These are phyloP conservation scores for Striga asiatica DNA, from an alignment of 257 asterid genomes.

Conservation along the genomic window DNA sequence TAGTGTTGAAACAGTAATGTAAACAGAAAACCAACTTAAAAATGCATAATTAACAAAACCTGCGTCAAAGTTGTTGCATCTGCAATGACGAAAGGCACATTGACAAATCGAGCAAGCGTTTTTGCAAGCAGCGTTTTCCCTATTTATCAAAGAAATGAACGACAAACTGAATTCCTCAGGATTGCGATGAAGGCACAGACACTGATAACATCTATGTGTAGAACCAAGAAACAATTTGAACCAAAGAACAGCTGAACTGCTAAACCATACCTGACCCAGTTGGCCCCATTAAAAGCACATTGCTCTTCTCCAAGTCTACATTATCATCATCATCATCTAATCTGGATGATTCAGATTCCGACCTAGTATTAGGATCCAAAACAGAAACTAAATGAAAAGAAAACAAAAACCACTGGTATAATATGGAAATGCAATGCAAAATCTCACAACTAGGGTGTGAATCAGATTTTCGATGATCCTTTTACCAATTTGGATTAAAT, in stretches of 20 bases:
- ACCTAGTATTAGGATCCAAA: conserved; percentile 53
- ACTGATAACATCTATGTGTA: conserved; percentile 3
- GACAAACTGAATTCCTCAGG: neutral
- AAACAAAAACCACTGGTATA: neutral
- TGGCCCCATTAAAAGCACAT: conserved; percentile 92
- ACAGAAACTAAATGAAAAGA: conserved; percentile 10
- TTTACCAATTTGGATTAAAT: neutral
- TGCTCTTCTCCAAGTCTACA: conserved; percentile 89
- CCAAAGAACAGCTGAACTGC: conserved; percentile 14
- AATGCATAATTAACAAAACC: no score
- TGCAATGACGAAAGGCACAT: conserved; percentile 88
- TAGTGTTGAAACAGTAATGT: neutral
- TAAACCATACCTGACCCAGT: conserved; percentile 75
- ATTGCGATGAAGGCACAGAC: conserved; percentile 11
- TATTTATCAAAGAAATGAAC: conserved; percentile 30
- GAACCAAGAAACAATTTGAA: conserved; percentile 9
- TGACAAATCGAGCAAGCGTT: conserved; percentile 91
- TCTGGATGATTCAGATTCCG: conserved; percentile 41
- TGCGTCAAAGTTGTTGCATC: conserved; percentile 92
- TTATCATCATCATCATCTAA: conserved; percentile 55
- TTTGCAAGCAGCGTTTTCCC: conserved; percentile 93
- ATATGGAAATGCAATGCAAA: conserved; percentile 1
- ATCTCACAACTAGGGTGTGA: conserved; percentile 5
- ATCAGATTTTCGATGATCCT: conserved; percentile 1
- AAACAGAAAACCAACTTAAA: conserved; percentile 12